Base-by-base conservation (phyloP, 257 asterid species). In the Buddleja alternifolia region DNA sequence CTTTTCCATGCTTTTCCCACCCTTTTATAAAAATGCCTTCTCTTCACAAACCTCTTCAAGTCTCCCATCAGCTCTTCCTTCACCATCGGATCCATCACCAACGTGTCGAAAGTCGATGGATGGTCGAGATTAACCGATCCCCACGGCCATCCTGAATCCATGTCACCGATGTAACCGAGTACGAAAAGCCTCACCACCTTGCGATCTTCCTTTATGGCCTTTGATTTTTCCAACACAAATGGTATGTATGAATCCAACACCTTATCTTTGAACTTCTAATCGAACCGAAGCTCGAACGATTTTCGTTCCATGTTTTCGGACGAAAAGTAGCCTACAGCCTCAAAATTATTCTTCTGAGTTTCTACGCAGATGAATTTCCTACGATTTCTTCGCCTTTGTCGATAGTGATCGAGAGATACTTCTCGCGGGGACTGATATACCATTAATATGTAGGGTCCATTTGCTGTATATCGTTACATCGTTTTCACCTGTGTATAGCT, bases 41-140 rank as follows among this genome's bases (percentile, higher is more conserved):
- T 58, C 6, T 48, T 21, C 60, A 79, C n/a, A 57, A 79, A 79
- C 47, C 47, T 41, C 7, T 79, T 60, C 54, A 75, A 63, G n/a
- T 79, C 84, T 4, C 71, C 70, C 2, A 67, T 71, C 17, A 75
- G 8, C 14, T 51, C 74, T 6, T 17, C 6, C 21, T 50, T 50
- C 14, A 56, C 6, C 0, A 25, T 56, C 8, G 72, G 61, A 75
- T 79, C 84, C 84, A 79, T 75, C 3, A 78, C 78, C 17, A 79
- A 4, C 11, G 81, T 79, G 15, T 72, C 81, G 23, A 79, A 79
- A 1, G 80, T 79, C 4, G 76, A 77, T 11, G 84, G 84, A 75
- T 79, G 81, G 10, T 75, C 67, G n/a, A 79, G 72, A 45, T 67
- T 46, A 10, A 72, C 66, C 12, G 72, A 36, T n/a, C 73, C 69